Evolutionary conservation across 2,329 filamentous ascomycete genomes (phyloP), one percentile per base, ranked within the genome.

Genomic region (Scorias spongiosa): DNA sequence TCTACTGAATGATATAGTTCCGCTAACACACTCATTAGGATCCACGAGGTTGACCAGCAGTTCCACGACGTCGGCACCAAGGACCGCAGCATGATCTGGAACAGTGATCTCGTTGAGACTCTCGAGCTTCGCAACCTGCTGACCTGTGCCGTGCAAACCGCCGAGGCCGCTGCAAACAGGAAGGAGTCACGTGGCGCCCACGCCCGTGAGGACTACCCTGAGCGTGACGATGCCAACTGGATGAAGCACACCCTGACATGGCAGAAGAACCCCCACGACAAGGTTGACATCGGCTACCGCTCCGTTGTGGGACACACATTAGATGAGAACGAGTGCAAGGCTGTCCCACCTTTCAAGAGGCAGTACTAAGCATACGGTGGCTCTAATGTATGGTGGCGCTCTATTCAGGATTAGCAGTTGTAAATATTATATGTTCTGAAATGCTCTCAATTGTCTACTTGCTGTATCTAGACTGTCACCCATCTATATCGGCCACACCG

Each of bases 81-180:
- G 78, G 89, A 96, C 67, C 84, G 91, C 66, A 93, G 85, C 75
- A 95, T 96, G 89, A 96, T 96, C 72, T 96, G 89, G 89, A 96
- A 96, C 79, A 87, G 84, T 18, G 89, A 96, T 61, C 78, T 96
- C 34, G 86, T 94, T 49, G 89, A 96, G 75, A 93, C 89, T 7
- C 78, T 98, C 45, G 91, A 98, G 70, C 74, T 96, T 60, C 78
- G 88, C 61, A 98, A 98, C 67, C 68, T 98, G 59, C 71, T 98
- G 62, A 96, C 91, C 59, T 96, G 91, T 79, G 89, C 88, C 56
- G 78, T 83, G 40, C 91, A 98, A 81, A 96, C 91, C 42, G 91
- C 91, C 49, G 76, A 80, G 56, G 77, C 87, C 29, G 91, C 91
- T 50, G 85, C 87, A 46, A 89, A 89, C 70, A 81, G 91, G 62